Evolutionary conservation across 495 filamentous ascomycete species (phyloP).

Genomic region (Aspergillus bertholletiae): DNA sequence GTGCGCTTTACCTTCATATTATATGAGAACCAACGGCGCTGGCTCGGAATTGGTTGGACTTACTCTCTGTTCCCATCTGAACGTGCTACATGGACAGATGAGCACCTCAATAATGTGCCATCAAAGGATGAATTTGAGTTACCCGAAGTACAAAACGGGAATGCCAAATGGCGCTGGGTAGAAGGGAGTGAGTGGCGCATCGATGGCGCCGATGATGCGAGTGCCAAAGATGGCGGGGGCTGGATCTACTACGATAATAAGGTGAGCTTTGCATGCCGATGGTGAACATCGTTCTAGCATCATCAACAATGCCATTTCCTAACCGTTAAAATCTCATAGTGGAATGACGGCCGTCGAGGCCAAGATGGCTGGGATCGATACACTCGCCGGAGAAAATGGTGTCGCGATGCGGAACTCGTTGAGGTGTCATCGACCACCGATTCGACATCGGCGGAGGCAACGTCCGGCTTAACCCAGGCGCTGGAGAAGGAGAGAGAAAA

Average conservation of each 20-base stretch:
- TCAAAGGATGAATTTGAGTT: conserved; percentile 79
- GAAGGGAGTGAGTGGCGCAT: conserved; percentile 80
- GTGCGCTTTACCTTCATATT: conserved; percentile 94
- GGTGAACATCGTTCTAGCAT: not conserved
- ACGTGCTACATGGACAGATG: conserved; percentile 88
- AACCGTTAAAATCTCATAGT: conserved; percentile 46
- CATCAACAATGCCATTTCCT: not conserved
- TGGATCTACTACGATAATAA: conserved; percentile 99
- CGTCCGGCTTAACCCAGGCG: conserved; percentile 31
- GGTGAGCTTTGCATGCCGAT: conserved; percentile 43
- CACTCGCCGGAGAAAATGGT: conserved; percentile 93
- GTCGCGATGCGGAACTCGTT: conserved; percentile 90
- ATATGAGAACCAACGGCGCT: conserved; percentile 94
- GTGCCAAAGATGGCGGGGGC: conserved; percentile 59
- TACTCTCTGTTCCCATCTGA: conserved; percentile 85
- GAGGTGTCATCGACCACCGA: conserved; percentile 55
- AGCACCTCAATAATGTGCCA: conserved; percentile 79
- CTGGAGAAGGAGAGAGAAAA: conserved; percentile 24
- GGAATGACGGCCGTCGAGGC: conserved; percentile 85
- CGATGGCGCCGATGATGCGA: conserved; percentile 64
- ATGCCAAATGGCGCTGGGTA: conserved; percentile 86
- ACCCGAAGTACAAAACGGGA: conserved; percentile 78
- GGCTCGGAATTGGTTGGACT: conserved; percentile 95
- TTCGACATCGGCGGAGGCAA: conserved; percentile 17
- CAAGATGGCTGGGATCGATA: conserved; percentile 94